A percentile compares a stretch with the other conserved stretches of the same genome.
Evolutionary conservation across 805 yeast genomes (phyloP).

Genomic region (Dipodascus albidus): DNA sequence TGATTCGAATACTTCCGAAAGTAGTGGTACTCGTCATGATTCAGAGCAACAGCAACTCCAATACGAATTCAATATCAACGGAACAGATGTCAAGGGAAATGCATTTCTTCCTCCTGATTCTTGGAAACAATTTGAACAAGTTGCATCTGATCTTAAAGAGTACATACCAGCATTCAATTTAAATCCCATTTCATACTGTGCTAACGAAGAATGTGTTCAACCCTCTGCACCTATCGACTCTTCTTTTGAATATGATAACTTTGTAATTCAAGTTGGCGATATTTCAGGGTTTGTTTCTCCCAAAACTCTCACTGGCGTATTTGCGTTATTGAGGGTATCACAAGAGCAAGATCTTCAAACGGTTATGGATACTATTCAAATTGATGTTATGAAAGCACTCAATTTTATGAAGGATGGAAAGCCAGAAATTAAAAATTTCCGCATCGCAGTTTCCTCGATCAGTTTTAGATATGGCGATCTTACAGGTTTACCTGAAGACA

Average conservation of each 20-base stretch:
- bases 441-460: conserved; percentile 38
- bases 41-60: conserved; percentile 1
- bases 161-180: conserved; percentile 6
- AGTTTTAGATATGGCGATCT: conserved; percentile 29
- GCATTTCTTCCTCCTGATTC: conserved; percentile 14
- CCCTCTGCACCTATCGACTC: conserved; percentile 17
- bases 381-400: conserved; percentile 40
- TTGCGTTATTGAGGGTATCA: conserved; percentile 27
- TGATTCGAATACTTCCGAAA: conserved; percentile 1
- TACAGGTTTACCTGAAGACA: conserved; percentile 14
- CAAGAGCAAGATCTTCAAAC: conserved; percentile 33
- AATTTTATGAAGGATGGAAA: conserved; percentile 24
- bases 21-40: background rate
- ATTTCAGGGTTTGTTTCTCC: conserved; percentile 40
- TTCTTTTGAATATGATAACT: conserved; percentile 35
- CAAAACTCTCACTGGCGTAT: conserved; percentile 28
- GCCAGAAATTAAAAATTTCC: conserved; percentile 31
- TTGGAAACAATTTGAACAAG: conserved; percentile 10
- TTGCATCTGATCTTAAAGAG: conserved; percentile 2
- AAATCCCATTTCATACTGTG: conserved; percentile 11
- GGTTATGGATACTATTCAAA: conserved; percentile 55
- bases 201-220: conserved; percentile 4
- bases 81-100: background rate
- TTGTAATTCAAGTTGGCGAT: conserved; percentile 44
- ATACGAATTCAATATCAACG: background rate